phyloP scores from a whole-genome alignment of 2,329 filamentous ascomycete species.

The Trichoderma hamatum region DNA sequence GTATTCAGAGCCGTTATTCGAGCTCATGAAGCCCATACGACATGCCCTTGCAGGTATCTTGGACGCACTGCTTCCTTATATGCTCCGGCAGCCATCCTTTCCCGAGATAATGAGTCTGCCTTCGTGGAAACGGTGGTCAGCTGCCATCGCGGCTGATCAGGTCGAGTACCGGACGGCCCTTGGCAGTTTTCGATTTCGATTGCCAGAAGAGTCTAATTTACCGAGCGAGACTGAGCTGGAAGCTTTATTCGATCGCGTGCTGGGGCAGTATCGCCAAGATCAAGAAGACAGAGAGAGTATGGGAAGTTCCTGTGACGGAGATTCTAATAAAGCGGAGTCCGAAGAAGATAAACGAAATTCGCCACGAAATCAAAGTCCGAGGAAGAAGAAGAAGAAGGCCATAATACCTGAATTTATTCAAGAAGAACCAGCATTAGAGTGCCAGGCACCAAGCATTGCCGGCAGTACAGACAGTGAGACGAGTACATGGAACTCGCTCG shows the following conservation, averaged over 20 bases:
- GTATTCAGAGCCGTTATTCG: constrained; percentile 31
- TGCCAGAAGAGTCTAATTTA: constrained; percentile 17
- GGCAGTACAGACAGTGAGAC: constrained; percentile 15
- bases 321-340: background rate
- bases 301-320: too few relatives aligned
- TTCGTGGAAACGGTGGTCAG: constrained; percentile 34
- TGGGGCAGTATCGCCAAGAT: background rate
- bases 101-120: constrained; percentile 33
- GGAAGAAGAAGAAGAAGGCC: background rate
- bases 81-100: constrained; percentile 35
- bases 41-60: constrained; percentile 39
- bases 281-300: background rate
- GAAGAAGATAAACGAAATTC: background rate
- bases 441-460: background rate
- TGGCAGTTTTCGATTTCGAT: constrained; percentile 25
- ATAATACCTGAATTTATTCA: background rate
- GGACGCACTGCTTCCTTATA: constrained; percentile 33
- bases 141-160: constrained; percentile 36
- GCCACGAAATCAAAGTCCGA: background rate
- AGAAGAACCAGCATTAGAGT: background rate
- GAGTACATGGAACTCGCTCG: background rate
- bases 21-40: constrained; percentile 39
- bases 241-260: constrained; percentile 12
- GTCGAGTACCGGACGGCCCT: constrained; percentile 34
- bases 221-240: constrained; percentile 20